Conservation (phyloP, 2,329 filamentous ascomycete species). For the Penicillium sp. region DNA sequence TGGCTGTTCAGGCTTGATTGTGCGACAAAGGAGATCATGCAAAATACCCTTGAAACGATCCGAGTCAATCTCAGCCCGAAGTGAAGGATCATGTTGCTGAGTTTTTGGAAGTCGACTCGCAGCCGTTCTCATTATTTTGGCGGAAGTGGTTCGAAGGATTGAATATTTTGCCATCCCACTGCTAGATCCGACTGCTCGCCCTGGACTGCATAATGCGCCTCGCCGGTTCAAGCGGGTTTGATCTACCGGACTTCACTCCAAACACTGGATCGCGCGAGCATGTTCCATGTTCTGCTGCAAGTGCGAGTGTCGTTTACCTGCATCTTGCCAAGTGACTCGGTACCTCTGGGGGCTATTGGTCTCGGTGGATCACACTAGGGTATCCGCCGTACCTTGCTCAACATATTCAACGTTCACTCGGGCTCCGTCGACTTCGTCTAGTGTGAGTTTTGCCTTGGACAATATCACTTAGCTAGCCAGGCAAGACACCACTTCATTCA, state of each 20-base stretch:
- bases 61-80: background rate
- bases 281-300: background rate
- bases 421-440: background rate
- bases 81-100: background rate
- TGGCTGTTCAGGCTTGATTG: slow-evolving; percentile 2
- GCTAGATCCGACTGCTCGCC: background rate
- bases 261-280: background rate
- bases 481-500: background rate
- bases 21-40: background rate
- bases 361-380: background rate
- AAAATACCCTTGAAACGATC: background rate
- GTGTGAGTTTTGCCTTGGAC: background rate
- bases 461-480: background rate
- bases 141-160: background rate
- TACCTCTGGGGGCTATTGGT: background rate
- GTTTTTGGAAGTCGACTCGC: background rate
- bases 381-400: background rate
- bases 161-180: background rate
- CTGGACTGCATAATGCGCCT: background rate
- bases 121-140: background rate
- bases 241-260: background rate
- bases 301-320: background rate
- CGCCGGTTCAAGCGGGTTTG: background rate
- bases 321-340: background rate
- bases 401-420: background rate